A percentile compares a stretch with the other conserved stretches of the same genome.
These are phyloP conservation scores for Viola odorata DNA, from an alignment of 345 rosid genomes.

Conservation along the genomic window DNA sequence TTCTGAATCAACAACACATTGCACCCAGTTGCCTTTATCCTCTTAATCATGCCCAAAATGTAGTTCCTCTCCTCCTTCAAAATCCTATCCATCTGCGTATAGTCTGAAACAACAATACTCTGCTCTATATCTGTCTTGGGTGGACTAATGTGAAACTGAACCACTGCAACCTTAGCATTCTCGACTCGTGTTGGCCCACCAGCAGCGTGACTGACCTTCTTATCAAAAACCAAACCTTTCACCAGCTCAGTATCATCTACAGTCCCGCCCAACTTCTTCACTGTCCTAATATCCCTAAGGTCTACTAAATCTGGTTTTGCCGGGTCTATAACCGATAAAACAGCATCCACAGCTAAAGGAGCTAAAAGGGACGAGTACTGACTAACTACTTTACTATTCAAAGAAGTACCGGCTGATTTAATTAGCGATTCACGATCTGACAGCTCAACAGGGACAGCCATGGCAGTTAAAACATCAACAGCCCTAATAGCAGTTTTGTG, in stretches of 20 bases:
- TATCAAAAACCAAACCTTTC: conserved; percentile 85
- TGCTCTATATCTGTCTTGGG: conserved; percentile 97
- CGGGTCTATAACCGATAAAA: conserved; percentile 74
- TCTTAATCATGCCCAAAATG: conserved; percentile 91
- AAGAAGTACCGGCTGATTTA: conserved; percentile 83
- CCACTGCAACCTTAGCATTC: conserved; percentile 89
- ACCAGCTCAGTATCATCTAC: conserved; percentile 93
- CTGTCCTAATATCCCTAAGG: conserved; percentile 86
- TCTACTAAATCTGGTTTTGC: conserved; percentile 75
- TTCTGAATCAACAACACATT: conserved; percentile 91
- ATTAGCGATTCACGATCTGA: conserved; percentile 73
- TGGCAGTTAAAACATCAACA: conserved; percentile 74
- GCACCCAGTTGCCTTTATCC: conserved; percentile 87
- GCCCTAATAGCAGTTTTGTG: conserved; percentile 67
- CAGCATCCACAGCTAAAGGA: conserved; percentile 91
- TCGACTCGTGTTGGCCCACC: conserved; percentile 85
- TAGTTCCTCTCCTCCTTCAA: conserved; percentile 97
- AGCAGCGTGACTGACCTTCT: conserved; percentile 86
- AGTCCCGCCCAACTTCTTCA: conserved; percentile 98
- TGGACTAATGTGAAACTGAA: conserved; percentile 97
- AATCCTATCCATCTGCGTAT: conserved; percentile 98
- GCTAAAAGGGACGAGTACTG: conserved; percentile 90
- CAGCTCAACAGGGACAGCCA: conserved; percentile 93
- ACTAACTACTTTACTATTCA: conserved; percentile 94
- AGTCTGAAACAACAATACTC: conserved; percentile 93